Conservation (phyloP, 2,329 filamentous ascomycete species). For the Madurella mycetomatis region DNA sequence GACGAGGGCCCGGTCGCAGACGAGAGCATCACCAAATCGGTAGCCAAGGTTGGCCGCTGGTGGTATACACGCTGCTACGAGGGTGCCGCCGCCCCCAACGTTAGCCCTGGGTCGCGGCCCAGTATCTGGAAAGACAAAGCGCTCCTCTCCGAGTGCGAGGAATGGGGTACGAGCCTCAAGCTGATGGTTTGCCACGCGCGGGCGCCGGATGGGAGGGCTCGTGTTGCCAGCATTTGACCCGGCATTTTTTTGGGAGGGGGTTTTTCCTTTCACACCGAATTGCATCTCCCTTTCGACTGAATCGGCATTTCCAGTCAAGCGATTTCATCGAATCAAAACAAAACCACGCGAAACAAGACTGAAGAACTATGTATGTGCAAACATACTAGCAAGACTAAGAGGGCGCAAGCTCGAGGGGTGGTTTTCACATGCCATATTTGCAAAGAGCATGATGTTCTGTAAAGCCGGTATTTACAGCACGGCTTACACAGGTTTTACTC, state of each 20-base stretch:
- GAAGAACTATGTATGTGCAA: neutral
- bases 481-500: neutral
- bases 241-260: neutral
- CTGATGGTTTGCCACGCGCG: slow-evolving; percentile 88
- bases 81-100: slow-evolving; percentile 49
- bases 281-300: neutral
- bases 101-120: slow-evolving; percentile 38
- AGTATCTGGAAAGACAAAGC: slow-evolving; percentile 76
- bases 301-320: neutral
- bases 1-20: slow-evolving; percentile 68
- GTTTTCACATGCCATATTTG: neutral
- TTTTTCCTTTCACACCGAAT: neutral
- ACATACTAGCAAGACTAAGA: slow-evolving; percentile 16
- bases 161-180: slow-evolving; percentile 80
- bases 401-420: slow-evolving; percentile 20
- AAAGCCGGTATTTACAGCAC: slow-evolving; percentile 20
- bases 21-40: slow-evolving; percentile 85
- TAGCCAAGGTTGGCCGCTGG: slow-evolving; percentile 87
- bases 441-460: neutral
- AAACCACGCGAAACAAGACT: neutral
- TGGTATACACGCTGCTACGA: slow-evolving; percentile 97
- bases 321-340: neutral
- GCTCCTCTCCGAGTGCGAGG: slow-evolving; percentile 79
- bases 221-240: slow-evolving; percentile 48
- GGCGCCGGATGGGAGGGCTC: slow-evolving; percentile 56